Evolutionary conservation across 2,329 filamentous ascomycete species (phyloP).

Genomic region (Fusarium piperis): DNA sequence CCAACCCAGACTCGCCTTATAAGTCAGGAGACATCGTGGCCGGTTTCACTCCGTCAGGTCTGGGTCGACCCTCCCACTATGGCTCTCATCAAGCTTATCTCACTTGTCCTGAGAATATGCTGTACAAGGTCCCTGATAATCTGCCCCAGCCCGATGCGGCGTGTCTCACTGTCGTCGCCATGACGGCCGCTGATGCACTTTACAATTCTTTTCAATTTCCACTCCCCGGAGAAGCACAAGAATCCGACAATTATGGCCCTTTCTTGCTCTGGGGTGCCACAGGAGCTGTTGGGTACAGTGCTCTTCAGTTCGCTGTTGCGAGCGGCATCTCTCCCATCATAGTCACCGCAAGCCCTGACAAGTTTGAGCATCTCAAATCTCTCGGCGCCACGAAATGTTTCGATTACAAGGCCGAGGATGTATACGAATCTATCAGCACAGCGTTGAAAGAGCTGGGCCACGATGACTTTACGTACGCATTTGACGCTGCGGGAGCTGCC

Average conservation of each 20-base stretch:
- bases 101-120: neutral
- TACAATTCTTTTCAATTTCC: neutral
- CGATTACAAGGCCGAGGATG: neutral
- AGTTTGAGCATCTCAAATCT: neutral
- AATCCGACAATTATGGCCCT: neutral
- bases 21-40: neutral
- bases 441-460: neutral
- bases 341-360: neutral
- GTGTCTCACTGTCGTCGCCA: neutral
- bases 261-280: slow-evolving; percentile 5
- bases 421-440: neutral
- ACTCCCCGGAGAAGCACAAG: neutral
- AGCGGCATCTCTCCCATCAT: neutral
- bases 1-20: neutral
- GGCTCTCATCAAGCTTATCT: neutral
- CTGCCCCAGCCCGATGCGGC: slow-evolving; percentile 1
- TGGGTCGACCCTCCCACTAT: neutral
- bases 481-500: slow-evolving; percentile 1
- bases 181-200: slow-evolving; percentile 3
- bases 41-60: neutral
- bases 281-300: neutral
- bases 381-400: neutral
- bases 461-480: neutral
- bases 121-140: neutral
- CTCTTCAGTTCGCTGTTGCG: neutral